Evolutionary conservation across 1,139 yeast species (phyloP), one percentile per base, ranked within the genome.

Genomic region (Suhomyces kunorum): DNA sequence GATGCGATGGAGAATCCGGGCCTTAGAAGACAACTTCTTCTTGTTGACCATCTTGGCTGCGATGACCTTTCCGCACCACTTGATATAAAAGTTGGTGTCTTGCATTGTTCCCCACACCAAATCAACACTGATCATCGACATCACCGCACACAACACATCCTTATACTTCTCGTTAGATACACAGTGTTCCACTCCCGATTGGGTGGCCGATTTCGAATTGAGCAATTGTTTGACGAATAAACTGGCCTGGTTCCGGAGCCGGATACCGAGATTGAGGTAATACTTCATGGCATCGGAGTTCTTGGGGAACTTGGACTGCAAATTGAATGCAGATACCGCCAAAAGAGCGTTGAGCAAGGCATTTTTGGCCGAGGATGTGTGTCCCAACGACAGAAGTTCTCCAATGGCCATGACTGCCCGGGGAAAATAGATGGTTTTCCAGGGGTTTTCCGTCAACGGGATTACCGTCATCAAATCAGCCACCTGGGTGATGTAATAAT

Each of bases 71-170:
- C 87, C 92, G 65, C 95, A 86, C 55, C 89, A 81, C 38, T 80
- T 76, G 41, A 88, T 69, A 60, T 87, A 87, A 44, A 81, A 75
- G 46, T 81, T 80, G 51, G 95, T 87, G 50, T 87, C 95, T 45
- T 84, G 83, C 94, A 86, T 87, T 1, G 94, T 83, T 1, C 96
- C 96, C 87, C 95, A 85, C 7, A 87, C 92, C 42, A 87, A 82
- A 63, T 88, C 96, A 40, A 88, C 87, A 16, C 90, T 81, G 36
- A 83, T 87, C 95, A 88, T 87, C 2, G 94, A 82, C 64, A 88
- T 72, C 15, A 87, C 83, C 0, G 95, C 94, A 37, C 89, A 85
- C 26, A 88, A 63, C 5, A 87, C 87, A 56, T 88, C 96, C 56
- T 88, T 87, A 59, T 87, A 87, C 56, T 85, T 83, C 51, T 86